A percentile compares a stretch with the other conserved stretches of the same genome.
Conservation (phyloP, 768 basidiomycete genomes). For the Rhodosporidiobolus odoratus region DNA sequence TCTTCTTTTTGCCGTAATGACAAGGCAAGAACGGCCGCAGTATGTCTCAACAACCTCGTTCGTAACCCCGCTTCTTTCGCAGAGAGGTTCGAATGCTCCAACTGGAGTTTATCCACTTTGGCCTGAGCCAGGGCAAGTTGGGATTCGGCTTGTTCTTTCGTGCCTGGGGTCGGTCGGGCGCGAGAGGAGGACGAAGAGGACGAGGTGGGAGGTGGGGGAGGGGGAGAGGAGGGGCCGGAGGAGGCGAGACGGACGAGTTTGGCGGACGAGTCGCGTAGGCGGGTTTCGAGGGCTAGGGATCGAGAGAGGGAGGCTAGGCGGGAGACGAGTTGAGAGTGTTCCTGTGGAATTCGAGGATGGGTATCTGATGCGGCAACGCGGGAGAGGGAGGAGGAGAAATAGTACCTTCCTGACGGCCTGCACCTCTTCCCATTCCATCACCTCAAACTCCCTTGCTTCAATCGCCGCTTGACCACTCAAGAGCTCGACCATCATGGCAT, state of each 20-base stretch:
- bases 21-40: slow-evolving; percentile 70
- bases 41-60: slow-evolving; percentile 68
- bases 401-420: slow-evolving; percentile 65
- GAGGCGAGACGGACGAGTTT: slow-evolving; percentile 65
- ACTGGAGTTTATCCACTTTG: slow-evolving; percentile 65
- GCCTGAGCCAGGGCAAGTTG: slow-evolving; percentile 68
- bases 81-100: slow-evolving; percentile 64
- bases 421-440: slow-evolving; percentile 67
- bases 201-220: not conserved
- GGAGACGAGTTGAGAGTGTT: slow-evolving; percentile 64
- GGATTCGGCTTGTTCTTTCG: slow-evolving; percentile 53
- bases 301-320: slow-evolving; percentile 63
- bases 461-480: slow-evolving; percentile 89
- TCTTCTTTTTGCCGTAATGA: slow-evolving; percentile 63
- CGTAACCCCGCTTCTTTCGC: slow-evolving; percentile 62
- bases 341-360: slow-evolving; percentile 50
- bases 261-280: slow-evolving; percentile 77
- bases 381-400: not conserved
- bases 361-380: too few species aligned
- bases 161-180: slow-evolving; percentile 54
- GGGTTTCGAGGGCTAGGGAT: slow-evolving; percentile 73
- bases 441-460: slow-evolving; percentile 76
- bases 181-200: not conserved
- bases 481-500: slow-evolving; percentile 81
- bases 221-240: not conserved